A percentile compares a stretch with the other conserved stretches of the same genome.
phyloP scores from a whole-genome alignment of 495 filamentous ascomycete species.

The Penicillium lividum region DNA sequence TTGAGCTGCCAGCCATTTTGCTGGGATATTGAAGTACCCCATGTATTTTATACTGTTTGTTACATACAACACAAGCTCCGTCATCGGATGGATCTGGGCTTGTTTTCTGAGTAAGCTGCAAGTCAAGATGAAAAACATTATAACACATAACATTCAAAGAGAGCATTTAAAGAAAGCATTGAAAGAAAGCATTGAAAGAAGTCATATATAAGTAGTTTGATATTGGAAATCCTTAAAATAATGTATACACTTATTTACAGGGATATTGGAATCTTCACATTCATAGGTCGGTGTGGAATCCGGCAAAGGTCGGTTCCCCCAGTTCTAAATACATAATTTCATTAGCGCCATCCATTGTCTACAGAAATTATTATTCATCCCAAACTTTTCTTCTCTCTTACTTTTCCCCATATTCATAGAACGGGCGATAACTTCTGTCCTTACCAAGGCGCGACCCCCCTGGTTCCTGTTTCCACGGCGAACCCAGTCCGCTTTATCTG shows the following conservation, averaged over 20 bases:
- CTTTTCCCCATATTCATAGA: background rate
- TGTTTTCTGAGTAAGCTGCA: slow-evolving; percentile 13
- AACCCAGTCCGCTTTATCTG: slow-evolving; percentile 19
- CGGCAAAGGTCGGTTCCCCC: slow-evolving; percentile 19
- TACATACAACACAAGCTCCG: slow-evolving; percentile 24
- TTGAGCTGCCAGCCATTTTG: background rate
- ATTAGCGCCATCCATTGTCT: slow-evolving; percentile 8
- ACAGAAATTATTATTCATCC: background rate
- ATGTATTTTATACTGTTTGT: background rate
- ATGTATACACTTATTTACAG: background rate
- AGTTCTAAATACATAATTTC: slow-evolving; percentile 17
- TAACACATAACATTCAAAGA: too few relatives aligned
- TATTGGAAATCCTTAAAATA: too few relatives aligned
- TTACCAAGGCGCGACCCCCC: background rate
- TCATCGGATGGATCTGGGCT: slow-evolving; percentile 25
- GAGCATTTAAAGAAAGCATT: background rate
- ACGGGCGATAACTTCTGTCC: background rate
- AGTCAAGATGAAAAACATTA: too few relatives aligned
- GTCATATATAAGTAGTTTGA: too few relatives aligned
- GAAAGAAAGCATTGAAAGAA: background rate
- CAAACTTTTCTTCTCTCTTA: slow-evolving; percentile 6
- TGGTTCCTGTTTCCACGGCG: slow-evolving; percentile 23
- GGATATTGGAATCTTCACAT: slow-evolving; percentile 5
- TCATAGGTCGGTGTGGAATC: slow-evolving; percentile 21
- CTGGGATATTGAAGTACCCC: background rate